Conservation (phyloP, 2,329 filamentous ascomycete species). For the Piedraia hortae region DNA sequence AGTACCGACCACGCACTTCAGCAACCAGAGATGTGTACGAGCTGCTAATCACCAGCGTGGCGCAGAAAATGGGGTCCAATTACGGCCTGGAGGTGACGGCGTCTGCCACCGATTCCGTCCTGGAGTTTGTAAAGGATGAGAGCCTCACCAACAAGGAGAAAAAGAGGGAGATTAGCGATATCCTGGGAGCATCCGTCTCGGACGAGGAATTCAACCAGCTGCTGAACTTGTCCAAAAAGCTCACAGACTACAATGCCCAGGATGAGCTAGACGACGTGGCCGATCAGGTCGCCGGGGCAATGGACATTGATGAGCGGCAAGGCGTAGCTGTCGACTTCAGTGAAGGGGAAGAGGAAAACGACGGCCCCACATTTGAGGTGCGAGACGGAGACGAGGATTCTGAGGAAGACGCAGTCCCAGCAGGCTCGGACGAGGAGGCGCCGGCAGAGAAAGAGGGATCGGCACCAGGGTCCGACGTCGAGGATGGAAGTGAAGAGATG, state of each 20-base stretch:
- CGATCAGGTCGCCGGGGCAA: slow-evolving; percentile 34
- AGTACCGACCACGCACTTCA: slow-evolving; percentile 71
- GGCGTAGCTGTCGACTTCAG: slow-evolving; percentile 96
- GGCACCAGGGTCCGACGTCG: too few relatives aligned
- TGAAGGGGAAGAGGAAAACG: slow-evolving; percentile 55
- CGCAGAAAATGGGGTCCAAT: slow-evolving; percentile 69
- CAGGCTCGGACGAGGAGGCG: slow-evolving; percentile 18
- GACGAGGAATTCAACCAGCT: slow-evolving; percentile 91
- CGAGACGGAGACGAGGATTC: slow-evolving; percentile 54
- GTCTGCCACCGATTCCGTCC: slow-evolving; percentile 72
- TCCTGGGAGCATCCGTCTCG: slow-evolving; percentile 55
- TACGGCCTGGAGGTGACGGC: slow-evolving; percentile 75
- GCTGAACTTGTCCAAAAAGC: slow-evolving; percentile 90
- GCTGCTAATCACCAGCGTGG: slow-evolving; percentile 73
- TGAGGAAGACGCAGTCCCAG: slow-evolving; percentile 29
- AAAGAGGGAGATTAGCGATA: slow-evolving; percentile 90
- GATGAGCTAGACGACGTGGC: slow-evolving; percentile 80
- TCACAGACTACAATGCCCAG: slow-evolving; percentile 91
- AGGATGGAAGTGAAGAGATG: slow-evolving; percentile 31
- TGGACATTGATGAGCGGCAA: slow-evolving; percentile 75
- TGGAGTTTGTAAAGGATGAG: slow-evolving; percentile 86
- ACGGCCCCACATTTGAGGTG: slow-evolving; percentile 57
- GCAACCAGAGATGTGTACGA: slow-evolving; percentile 85
- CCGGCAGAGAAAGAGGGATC: slow-evolving; percentile 20
- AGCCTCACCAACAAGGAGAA: slow-evolving; percentile 92